Evolutionary conservation across 805 yeast species (phyloP), one percentile per base, ranked within the genome.

Genomic region (Blastobotrys parvus): DNA sequence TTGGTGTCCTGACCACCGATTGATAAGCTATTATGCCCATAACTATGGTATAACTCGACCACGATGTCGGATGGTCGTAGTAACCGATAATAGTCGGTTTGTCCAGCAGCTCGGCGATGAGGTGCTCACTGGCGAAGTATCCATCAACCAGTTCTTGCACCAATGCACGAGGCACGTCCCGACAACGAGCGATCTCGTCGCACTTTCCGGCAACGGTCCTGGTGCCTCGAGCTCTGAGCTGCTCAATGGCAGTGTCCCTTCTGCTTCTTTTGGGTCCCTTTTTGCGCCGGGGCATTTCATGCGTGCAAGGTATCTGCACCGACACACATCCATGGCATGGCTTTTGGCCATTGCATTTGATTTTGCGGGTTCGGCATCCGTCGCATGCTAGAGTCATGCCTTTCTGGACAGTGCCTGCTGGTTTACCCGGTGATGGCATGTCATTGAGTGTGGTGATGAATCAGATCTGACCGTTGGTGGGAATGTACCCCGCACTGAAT

Each of bases 281-380:
- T 41, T 35, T 38, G 34, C 19, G 37, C 10, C 43, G 45, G 16
- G 22, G 33, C 13, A 29, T 31, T 35, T 33, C 32, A 25, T 47
- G 45, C 22, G 45, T 41, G 33, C 50, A 47, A 10, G 38, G 39
- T 15, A 47, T 31, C 21, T 41, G 27, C 20, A 42, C 20, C 16
- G 21, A 19, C n/a, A 19, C 19, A 30, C 50, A 47, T 23, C 31
- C 29, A 11, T 25, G 22, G 19, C 50, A 47, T 23, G 50, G 50
- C 10, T 32, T 21, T 8, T 15, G 11, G 8, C 44, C 44, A 32
- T 46, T 41, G 36, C 49, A 46, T 18, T 35, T 41, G 30, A 46
- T 40, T 22, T 46, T 46, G 22, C 49, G 44, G 39, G 33, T 22
- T 18, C 49, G 20, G 27, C 49, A 46, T 22, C 47, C 39, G 23